Evolutionary conservation across 2,329 filamentous ascomycete species (phyloP), one percentile per base, ranked within the genome.

Genomic region (Tolypocladium guangdongense): DNA sequence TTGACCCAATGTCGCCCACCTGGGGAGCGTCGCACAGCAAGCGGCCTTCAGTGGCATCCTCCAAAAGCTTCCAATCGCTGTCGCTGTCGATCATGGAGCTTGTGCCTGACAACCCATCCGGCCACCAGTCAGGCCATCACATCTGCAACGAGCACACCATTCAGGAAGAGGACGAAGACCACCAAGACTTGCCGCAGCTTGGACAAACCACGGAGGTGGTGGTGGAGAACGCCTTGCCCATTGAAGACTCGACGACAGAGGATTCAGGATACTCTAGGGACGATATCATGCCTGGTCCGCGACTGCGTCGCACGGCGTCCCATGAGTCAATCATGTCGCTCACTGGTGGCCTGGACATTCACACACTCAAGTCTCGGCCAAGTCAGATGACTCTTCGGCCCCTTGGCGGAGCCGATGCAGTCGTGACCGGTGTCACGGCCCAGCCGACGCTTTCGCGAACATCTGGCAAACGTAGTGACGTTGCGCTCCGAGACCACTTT

Each of bases 311-410:
- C 35, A 78, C 83, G 3, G 66, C 83, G 2, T 96, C 91, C 1
- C 90, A 95, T 61, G 91, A 96, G 66, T 95, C 89, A 20, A 84
- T 96, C 56, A 80, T 96, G 60, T 96, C 91, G 0, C 79, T 96
- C 2, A 82, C 85, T 0, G 90, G 90, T 4, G 90, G 90, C 2
- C 85, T 96, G 66, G 92, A 96, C 64, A 95, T 96, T 50, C 90
- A 95, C 66, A 90, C 87, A 0, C 76, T 95, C 5, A 84, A 86
- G 62, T 78, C 79, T 1, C 81, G 87, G 4, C 88, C 89, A 0
- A 88, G 87, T 36, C 88, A 95, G 62, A 78, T 93, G 55, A 81
- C 84, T 24, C 63, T 82, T 56, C 66, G 77, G 50, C 73, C 75
- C 35, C 70, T 80, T 27, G 81, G 78, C 54, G 74, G 74, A 54